Conservation (phyloP, 345 rosid genomes). For the Ailanthus altissimus region DNA sequence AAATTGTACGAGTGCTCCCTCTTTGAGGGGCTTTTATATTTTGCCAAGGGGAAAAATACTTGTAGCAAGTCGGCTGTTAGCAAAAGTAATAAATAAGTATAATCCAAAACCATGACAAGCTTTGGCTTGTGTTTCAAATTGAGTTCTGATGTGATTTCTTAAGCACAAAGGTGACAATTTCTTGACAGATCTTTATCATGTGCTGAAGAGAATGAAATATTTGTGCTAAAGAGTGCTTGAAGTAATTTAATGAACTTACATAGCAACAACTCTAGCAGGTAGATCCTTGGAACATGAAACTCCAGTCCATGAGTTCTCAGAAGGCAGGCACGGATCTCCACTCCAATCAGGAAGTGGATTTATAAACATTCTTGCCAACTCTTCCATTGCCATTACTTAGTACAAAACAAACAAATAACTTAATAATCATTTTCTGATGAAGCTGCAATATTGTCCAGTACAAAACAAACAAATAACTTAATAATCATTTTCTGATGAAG, state of each 20-base stretch:
- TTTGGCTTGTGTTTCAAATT: background rate
- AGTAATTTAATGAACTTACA: slow-evolving; percentile 53
- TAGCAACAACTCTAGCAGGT: slow-evolving; percentile 48
- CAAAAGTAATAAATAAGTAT: background rate
- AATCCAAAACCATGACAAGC: background rate
- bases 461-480: background rate
- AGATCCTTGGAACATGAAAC: slow-evolving; percentile 61
- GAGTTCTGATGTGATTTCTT: background rate
- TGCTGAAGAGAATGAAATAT: background rate
- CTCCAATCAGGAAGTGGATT: slow-evolving; percentile 78
- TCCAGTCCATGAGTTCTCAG: slow-evolving; percentile 82
- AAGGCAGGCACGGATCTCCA: slow-evolving; percentile 93
- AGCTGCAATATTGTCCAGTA: background rate
- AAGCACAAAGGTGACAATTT: background rate
- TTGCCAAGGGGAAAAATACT: background rate
- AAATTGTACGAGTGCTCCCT: background rate
- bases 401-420: background rate
- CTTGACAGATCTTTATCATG: background rate
- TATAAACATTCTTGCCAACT: slow-evolving; percentile 49
- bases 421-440: background rate
- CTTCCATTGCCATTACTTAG: slow-evolving; percentile 59
- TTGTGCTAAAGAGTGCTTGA: background rate
- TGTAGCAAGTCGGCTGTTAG: background rate
- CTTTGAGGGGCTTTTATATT: background rate
- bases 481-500: background rate